Percentiles rank a stretch among this genome's conserved stretches.
phyloP scores from a whole-genome alignment of 352 stramenopile species.

The Vaucheria bursata region DNA sequence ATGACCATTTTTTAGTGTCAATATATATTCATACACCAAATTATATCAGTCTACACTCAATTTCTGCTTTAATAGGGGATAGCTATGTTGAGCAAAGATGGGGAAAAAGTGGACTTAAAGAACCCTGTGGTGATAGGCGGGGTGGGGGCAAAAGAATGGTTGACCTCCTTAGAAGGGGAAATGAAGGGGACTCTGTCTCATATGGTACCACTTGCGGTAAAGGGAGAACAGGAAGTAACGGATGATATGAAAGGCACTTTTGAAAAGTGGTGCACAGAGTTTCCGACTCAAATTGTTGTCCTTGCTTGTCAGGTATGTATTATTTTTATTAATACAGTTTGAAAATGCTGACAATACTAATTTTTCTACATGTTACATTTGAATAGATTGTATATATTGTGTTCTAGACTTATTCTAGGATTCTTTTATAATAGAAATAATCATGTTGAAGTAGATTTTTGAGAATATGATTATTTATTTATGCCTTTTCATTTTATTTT shows the following conservation, averaged over 20 bases:
- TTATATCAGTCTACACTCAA: too few relatives aligned
- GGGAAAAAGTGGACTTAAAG: slow-evolving; percentile 88
- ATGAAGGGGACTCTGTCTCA: slow-evolving; percentile 93
- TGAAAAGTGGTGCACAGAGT: slow-evolving; percentile 52
- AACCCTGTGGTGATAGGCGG: slow-evolving; percentile 63
- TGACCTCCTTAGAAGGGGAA: slow-evolving; percentile 87
- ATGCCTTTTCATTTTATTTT: too few relatives aligned
- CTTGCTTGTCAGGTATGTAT: slow-evolving; percentile 58
- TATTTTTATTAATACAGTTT: not conserved
- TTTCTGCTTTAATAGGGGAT: slow-evolving; percentile 35
- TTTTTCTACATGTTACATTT: too few relatives aligned
- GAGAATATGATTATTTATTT: too few relatives aligned
- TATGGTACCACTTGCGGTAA: slow-evolving; percentile 64
- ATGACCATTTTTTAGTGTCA: too few relatives aligned
- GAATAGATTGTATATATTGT: too few relatives aligned
- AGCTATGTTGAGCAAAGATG: slow-evolving; percentile 95
- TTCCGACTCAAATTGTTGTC: slow-evolving; percentile 97
- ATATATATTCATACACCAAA: too few relatives aligned
- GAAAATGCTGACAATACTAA: too few relatives aligned
- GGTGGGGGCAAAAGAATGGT: slow-evolving; percentile 71
- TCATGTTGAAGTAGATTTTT: too few relatives aligned
- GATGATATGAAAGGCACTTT: slow-evolving; percentile 11
- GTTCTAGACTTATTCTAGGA: too few relatives aligned
- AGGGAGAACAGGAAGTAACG: slow-evolving; percentile 54
- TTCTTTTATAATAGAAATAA: too few relatives aligned